phyloP scores from a whole-genome alignment of 257 asterid species.

The Solanum pennellii region DNA sequence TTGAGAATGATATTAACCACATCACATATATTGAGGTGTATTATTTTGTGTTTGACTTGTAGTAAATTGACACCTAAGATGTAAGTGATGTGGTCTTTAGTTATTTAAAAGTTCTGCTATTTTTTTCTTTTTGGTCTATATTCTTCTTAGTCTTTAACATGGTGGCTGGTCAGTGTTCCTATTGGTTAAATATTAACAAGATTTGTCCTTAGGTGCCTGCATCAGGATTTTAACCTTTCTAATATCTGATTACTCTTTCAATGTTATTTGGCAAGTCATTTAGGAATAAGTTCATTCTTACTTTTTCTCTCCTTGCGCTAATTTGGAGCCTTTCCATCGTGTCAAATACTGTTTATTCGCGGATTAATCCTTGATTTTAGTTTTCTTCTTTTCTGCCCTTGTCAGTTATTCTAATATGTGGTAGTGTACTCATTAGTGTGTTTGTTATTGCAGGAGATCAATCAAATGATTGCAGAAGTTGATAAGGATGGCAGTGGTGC shows the following conservation, averaged over 20 bases:
- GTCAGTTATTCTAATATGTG: neutral
- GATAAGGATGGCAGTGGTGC: slow-evolving; percentile 96
- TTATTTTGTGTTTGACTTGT: neutral
- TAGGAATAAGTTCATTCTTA: neutral
- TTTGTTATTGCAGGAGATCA: slow-evolving; percentile 53
- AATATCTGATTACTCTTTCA: neutral
- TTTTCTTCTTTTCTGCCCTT: neutral
- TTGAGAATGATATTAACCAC: neutral
- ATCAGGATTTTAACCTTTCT: neutral
- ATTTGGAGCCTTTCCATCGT: neutral
- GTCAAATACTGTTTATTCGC: neutral
- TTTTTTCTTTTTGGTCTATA: neutral
- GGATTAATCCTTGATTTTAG: neutral
- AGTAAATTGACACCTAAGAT: neutral
- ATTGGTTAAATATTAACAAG: neutral
- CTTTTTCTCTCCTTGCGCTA: neutral
- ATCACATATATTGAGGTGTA: neutral
- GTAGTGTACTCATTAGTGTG: neutral
- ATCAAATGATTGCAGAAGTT: slow-evolving; percentile 84
- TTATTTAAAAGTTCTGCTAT: neutral
- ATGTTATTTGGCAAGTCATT: neutral
- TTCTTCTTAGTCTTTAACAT: neutral
- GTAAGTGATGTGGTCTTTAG: neutral
- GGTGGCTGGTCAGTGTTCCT: neutral
- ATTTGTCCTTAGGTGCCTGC: neutral